Conservation (phyloP, 1,139 yeast species). For the Zhuliangozyma blackwelliae region DNA sequence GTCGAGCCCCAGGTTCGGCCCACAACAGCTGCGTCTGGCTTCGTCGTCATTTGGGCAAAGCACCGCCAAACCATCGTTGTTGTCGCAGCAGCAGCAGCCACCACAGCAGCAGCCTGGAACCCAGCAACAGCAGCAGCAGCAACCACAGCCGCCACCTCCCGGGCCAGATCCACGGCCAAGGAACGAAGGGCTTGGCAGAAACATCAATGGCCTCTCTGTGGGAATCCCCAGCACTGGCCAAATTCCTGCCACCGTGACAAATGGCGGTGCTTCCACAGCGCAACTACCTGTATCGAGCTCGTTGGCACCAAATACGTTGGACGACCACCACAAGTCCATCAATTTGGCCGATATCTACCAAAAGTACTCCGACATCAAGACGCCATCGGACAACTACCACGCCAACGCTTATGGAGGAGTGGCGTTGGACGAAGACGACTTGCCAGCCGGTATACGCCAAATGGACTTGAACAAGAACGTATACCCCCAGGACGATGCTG, state of each 20-base stretch:
- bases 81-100: constrained; percentile 2
- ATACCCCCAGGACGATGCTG: constrained; percentile 39
- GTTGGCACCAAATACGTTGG: not conserved
- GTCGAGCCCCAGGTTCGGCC: not conserved
- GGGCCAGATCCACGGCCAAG: constrained; percentile 1
- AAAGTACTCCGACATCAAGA: constrained; percentile 37
- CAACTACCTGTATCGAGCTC: not conserved
- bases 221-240: constrained; percentile 2
- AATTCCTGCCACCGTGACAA: not conserved
- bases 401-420: constrained; percentile 4
- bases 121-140: too few species aligned
- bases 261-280: not conserved
- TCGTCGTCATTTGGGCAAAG: constrained; percentile 2
- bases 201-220: constrained; percentile 9
- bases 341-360: constrained; percentile 45
- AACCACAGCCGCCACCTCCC: constrained; percentile 8
- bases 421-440: constrained; percentile 28
- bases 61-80: not conserved
- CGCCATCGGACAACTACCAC: constrained; percentile 42
- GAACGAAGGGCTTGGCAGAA: constrained; percentile 9
- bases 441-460: constrained; percentile 30
- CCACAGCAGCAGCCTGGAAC: too few species aligned
- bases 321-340: constrained; percentile 28
- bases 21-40: constrained; percentile 2
- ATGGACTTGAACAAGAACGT: constrained; percentile 24